A percentile compares a stretch with the other conserved stretches of the same genome.
These are phyloP conservation scores for Galerina marginata DNA, from an alignment of 768 basidiomycete genomes.

Conservation along the genomic window DNA sequence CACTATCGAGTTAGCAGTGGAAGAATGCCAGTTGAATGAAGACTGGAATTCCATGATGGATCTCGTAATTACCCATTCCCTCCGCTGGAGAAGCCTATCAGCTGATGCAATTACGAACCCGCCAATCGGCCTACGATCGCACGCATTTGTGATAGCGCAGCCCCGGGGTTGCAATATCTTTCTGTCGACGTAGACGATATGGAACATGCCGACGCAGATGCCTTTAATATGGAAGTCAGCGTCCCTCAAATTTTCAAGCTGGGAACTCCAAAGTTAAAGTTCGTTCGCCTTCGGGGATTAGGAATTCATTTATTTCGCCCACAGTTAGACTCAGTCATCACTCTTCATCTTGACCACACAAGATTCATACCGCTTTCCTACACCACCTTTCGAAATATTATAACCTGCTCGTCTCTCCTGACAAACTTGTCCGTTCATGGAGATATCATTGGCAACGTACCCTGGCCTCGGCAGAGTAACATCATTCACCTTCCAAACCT, in stretches of 20 bases:
- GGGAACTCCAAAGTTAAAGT: slow-evolving; percentile 36
- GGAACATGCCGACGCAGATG: slow-evolving; percentile 21
- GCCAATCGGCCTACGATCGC: slow-evolving; percentile 31
- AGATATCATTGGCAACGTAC: slow-evolving; percentile 37
- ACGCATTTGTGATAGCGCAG: slow-evolving; percentile 31
- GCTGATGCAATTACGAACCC: slow-evolving; percentile 33
- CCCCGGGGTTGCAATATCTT: slow-evolving; percentile 44
- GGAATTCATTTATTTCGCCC: slow-evolving; percentile 47
- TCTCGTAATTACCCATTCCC: slow-evolving; percentile 34
- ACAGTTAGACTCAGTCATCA: slow-evolving; percentile 37
- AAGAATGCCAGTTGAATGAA: slow-evolving; percentile 3
- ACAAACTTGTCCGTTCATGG: slow-evolving; percentile 50
- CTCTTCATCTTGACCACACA: slow-evolving; percentile 52
- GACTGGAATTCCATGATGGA: slow-evolving; percentile 31
- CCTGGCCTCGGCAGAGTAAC: slow-evolving; percentile 32
- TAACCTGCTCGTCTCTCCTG: slow-evolving; percentile 39
- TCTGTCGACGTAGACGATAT: slow-evolving; percentile 41
- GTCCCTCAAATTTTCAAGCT: slow-evolving; percentile 33
- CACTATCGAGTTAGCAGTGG: slow-evolving; percentile 29
- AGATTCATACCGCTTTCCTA: slow-evolving; percentile 39
- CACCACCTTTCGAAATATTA: slow-evolving; percentile 37
- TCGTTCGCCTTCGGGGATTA: slow-evolving; percentile 49
- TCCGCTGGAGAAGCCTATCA: slow-evolving; percentile 42
- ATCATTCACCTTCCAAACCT: slow-evolving; percentile 41
- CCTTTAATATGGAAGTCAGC: slow-evolving; percentile 21